These are phyloP conservation scores for Haplosporangium gracile DNA, from an alignment of 192 early-diverging fungal genomes.

Conservation along the genomic window DNA sequence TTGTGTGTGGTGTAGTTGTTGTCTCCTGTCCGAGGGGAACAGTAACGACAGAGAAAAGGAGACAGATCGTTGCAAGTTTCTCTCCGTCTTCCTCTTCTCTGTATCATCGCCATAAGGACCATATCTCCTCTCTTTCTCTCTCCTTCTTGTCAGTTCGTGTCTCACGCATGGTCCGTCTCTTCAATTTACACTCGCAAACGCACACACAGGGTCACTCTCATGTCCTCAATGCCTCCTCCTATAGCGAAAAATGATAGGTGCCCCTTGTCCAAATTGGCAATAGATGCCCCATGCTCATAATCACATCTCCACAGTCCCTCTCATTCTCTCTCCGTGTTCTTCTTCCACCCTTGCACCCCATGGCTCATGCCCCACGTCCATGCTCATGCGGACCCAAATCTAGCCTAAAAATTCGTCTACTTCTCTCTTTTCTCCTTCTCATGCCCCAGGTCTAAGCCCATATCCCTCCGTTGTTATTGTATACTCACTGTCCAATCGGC, in stretches of 20 bases:
- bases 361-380: neutral
- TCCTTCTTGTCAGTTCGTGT: neutral
- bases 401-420: neutral
- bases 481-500: neutral
- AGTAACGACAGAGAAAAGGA: neutral
- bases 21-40: no score
- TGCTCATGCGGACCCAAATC: neutral
- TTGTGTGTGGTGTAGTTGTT: no score
- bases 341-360: no score
- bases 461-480: neutral
- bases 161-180: neutral
- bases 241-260: neutral
- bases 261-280: neutral
- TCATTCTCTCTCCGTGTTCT: no score
- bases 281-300: no score
- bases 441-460: neutral
- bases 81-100: neutral
- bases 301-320: neutral
- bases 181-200: neutral
- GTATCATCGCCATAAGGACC: neutral
- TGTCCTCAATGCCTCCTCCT: neutral
- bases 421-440: neutral
- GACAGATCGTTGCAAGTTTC: conserved; percentile 1
- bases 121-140: neutral
- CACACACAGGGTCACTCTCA: neutral